Percentiles rank a stretch among this genome's conserved stretches.
Conservation (phyloP, 768 basidiomycete genomes). For the Termitomyces sp. region DNA sequence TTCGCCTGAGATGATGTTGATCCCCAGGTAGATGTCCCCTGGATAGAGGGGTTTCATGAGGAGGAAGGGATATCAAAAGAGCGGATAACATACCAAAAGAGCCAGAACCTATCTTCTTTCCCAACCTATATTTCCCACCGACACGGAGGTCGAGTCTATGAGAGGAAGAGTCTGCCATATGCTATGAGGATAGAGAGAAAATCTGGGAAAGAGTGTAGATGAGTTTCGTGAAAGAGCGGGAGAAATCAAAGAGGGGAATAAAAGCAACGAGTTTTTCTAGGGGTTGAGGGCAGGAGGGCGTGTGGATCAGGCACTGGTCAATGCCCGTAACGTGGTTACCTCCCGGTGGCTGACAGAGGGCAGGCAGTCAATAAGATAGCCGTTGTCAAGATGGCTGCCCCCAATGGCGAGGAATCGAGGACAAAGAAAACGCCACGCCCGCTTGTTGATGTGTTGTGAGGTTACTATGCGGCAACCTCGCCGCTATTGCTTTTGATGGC, state of each 20-base stretch:
- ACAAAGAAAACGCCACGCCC: conserved; percentile 19
- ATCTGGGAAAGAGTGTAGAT: conserved; percentile 20
- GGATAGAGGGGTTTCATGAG: neutral
- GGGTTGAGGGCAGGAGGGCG: conserved; percentile 36
- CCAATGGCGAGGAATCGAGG: neutral
- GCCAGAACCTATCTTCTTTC: conserved; percentile 99
- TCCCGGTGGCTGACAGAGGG: conserved; percentile 27
- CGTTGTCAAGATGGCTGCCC: conserved; percentile 6
- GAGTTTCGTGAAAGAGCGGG: conserved; percentile 18
- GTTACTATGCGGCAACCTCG: conserved; percentile 14
- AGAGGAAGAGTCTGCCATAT: conserved; percentile 71
- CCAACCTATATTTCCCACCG: conserved; percentile 94
- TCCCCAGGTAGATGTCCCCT: conserved; percentile 99
- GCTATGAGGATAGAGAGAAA: conserved; percentile 20
- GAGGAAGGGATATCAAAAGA: conserved; percentile 10
- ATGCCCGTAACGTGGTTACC: conserved; percentile 36
- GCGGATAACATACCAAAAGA: conserved; percentile 76
- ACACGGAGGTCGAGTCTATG: conserved; percentile 84
- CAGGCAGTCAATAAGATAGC: conserved; percentile 5
- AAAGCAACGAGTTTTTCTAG: conserved; percentile 28
- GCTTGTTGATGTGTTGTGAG: conserved; percentile 13
- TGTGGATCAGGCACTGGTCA: conserved; percentile 40
- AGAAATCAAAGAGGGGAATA: conserved; percentile 14
- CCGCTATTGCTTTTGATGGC: conserved; percentile 9
- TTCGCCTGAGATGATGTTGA: conserved; percentile 99